Percentiles rank a stretch among this genome's conserved stretches.
Conservation (phyloP, 371 early-diverging fungal species). For the Dichotomocladium elegans region DNA sequence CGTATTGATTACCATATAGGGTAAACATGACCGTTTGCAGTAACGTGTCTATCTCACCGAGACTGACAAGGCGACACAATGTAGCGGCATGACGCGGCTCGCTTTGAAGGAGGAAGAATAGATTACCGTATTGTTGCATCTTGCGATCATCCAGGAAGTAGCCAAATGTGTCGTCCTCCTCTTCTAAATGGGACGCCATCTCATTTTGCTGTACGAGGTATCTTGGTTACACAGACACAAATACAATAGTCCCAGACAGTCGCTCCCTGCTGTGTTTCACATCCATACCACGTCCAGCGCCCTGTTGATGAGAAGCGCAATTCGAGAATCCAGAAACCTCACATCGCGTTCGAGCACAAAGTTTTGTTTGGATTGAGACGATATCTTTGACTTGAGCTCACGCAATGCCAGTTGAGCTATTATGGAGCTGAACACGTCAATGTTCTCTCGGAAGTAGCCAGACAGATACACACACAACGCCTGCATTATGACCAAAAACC, state of each 20-base stretch:
- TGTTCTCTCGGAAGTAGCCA: too few relatives aligned
- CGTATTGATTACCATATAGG: slow-evolving; percentile 93
- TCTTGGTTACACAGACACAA: background rate
- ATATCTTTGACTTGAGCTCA: slow-evolving; percentile 86
- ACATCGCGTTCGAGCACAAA: slow-evolving; percentile 93
- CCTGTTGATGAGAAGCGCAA: slow-evolving; percentile 92
- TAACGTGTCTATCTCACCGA: slow-evolving; percentile 89
- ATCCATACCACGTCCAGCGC: slow-evolving; percentile 72
- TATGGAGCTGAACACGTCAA: too few relatives aligned
- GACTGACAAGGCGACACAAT: slow-evolving; percentile 76
- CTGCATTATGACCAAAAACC: too few relatives aligned
- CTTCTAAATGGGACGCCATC: slow-evolving; percentile 73
- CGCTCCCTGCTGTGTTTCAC: background rate
- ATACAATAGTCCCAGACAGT: background rate
- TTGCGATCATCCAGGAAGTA: slow-evolving; percentile 78
- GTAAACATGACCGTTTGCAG: slow-evolving; percentile 96
- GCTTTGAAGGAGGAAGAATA: slow-evolving; percentile 89
- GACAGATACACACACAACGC: too few relatives aligned
- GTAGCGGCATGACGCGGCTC: slow-evolving; percentile 94
- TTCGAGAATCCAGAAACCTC: slow-evolving; percentile 90
- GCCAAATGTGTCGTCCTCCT: slow-evolving; percentile 65
- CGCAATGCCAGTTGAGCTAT: slow-evolving; percentile 80
- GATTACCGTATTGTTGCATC: slow-evolving; percentile 85
- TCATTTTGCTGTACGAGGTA: slow-evolving; percentile 74
- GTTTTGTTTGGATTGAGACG: slow-evolving; percentile 92